Evolutionary conservation across 176 grass and related monocot genomes (phyloP).

Genomic region (Hyparrhenia diplandra): DNA sequence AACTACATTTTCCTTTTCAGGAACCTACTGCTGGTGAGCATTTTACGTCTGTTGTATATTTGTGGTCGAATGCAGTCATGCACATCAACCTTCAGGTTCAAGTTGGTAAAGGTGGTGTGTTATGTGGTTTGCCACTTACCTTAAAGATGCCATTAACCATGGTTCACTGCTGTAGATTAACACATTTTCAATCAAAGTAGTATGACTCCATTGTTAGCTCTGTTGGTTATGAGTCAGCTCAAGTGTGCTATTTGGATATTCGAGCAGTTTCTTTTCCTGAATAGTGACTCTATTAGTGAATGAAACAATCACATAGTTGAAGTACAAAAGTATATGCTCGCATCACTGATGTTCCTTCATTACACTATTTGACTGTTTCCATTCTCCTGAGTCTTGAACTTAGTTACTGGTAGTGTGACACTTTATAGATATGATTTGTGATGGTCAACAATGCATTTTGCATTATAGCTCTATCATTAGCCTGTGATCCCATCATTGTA

Average conservation of each 20-base stretch:
- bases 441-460: background rate
- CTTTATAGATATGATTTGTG: background rate
- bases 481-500: background rate
- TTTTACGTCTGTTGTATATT: conserved; percentile 31
- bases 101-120: conserved; percentile 28
- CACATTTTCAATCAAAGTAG: conserved; percentile 4
- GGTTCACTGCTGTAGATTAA: conserved; percentile 12
- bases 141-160: conserved; percentile 14
- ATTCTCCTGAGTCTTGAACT: background rate
- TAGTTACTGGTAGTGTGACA: background rate
- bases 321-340: background rate
- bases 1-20: conserved; percentile 23
- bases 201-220: background rate
- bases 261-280: background rate
- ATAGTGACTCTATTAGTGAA: background rate
- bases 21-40: background rate
- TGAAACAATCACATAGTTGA: background rate
- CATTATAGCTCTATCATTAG: background rate
- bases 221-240: background rate
- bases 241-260: background rate
- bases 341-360: background rate
- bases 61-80: conserved; percentile 1
- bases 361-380: background rate
- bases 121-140: background rate
- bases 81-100: background rate